Conservation (phyloP, 805 yeast species). For the Pichia heedii region DNA sequence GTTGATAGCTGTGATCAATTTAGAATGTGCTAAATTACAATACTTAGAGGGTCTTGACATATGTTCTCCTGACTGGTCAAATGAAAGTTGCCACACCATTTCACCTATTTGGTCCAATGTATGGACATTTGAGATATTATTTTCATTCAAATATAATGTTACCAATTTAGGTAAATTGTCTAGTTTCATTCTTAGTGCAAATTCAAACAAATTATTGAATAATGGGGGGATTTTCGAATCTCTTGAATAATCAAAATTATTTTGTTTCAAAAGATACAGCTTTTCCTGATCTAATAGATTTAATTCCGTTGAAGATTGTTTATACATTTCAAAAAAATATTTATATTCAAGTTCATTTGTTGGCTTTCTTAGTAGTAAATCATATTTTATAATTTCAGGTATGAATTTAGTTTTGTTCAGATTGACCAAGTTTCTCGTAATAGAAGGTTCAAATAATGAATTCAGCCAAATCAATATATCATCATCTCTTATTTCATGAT, state of each 20-base stretch:
- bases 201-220: constrained; percentile 20
- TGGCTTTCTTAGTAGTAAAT: constrained; percentile 22
- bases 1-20: constrained; percentile 18
- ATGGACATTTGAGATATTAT: constrained; percentile 8
- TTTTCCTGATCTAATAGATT: constrained; percentile 23
- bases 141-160: constrained; percentile 12
- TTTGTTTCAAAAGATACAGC: constrained; percentile 16
- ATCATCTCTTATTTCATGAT: constrained; percentile 13
- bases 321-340: constrained; percentile 19
- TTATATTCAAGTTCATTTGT: constrained; percentile 19
- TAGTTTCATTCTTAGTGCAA: constrained; percentile 18
- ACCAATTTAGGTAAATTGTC: constrained; percentile 16
- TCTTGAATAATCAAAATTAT: constrained; percentile 10
- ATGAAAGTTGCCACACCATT: constrained; percentile 23
- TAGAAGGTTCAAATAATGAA: constrained; percentile 20
- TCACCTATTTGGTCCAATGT: constrained; percentile 21
- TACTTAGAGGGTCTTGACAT: constrained; percentile 15
- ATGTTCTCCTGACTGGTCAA: constrained; percentile 23
- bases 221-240: constrained; percentile 20
- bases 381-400: constrained; percentile 23
- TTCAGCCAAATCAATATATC: constrained; percentile 20
- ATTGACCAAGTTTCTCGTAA: constrained; percentile 12
- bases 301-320: constrained; percentile 12
- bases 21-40: constrained; percentile 20
- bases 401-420: constrained; percentile 13